phyloP scores from a whole-genome alignment of 2,329 filamentous ascomycete genomes.

The Decorospora gaudefroyi region DNA sequence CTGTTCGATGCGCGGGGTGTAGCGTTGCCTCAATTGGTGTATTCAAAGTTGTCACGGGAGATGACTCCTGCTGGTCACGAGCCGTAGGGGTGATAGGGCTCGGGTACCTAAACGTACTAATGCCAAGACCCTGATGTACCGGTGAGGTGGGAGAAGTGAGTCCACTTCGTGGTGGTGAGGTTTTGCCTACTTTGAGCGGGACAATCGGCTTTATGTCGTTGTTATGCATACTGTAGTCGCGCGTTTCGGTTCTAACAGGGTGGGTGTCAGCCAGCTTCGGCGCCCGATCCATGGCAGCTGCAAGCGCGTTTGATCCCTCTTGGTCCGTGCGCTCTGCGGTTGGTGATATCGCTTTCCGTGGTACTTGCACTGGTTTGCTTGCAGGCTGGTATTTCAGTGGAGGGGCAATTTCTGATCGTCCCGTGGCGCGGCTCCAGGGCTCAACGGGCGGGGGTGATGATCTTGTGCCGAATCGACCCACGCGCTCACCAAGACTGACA shows the following conservation, averaged over 20 bases:
- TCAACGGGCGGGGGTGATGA: constrained; percentile 44
- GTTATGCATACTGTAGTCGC: constrained; percentile 34
- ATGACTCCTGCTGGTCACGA: constrained; percentile 23
- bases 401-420: constrained; percentile 65
- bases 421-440: constrained; percentile 74
- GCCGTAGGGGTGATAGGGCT: constrained; percentile 38
- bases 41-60: constrained; percentile 17
- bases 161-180: constrained; percentile 39
- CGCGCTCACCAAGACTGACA: constrained; percentile 39
- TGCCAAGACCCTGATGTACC: constrained; percentile 30
- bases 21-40: constrained; percentile 17
- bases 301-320: constrained; percentile 35
- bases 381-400: constrained; percentile 66
- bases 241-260: constrained; percentile 34
- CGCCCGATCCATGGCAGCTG: constrained; percentile 25
- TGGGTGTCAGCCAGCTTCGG: constrained; percentile 36
- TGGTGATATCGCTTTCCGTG: constrained; percentile 34
- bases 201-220: constrained; percentile 51
- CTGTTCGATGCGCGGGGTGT: constrained; percentile 23
- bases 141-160: constrained; percentile 43
- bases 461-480: constrained; percentile 32
- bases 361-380: constrained; percentile 61
- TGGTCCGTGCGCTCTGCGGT: constrained; percentile 21
- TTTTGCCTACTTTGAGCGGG: constrained; percentile 50
- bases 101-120: constrained; percentile 33